These are phyloP conservation scores for Dactylorhiza incarnata DNA, from an alignment of 106 monocot species.

Conservation along the genomic window DNA sequence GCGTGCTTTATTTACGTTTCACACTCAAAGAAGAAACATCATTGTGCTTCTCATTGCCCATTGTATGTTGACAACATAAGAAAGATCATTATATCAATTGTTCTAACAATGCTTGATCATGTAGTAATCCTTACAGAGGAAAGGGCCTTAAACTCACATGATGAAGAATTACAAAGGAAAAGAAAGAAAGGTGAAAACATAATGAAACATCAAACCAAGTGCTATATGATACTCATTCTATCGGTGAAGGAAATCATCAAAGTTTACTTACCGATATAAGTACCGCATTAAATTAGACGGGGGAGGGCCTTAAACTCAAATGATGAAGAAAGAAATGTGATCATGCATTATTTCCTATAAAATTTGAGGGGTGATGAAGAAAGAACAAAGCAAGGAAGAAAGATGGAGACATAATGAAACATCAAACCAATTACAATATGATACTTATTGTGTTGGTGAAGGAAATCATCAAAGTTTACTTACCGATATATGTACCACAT, in stretches of 20 bases:
- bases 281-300: slow-evolving; percentile 22
- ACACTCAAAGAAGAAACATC: no score
- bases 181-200: neutral
- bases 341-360: neutral
- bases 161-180: neutral
- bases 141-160: no score
- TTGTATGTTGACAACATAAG: no score
- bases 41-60: no score
- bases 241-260: neutral
- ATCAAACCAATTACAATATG: neutral
- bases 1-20: no score
- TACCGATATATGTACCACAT: slow-evolving; percentile 58
- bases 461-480: slow-evolving; percentile 16
- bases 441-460: neutral
- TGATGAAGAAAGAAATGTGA: neutral
- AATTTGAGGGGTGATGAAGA: neutral
- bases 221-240: neutral
- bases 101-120: no score
- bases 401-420: neutral
- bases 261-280: slow-evolving; percentile 48
- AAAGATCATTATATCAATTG: no score
- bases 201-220: neutral
- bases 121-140: no score
- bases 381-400: neutral
- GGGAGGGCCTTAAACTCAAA: no score